A percentile compares a stretch with the other conserved stretches of the same genome.
Conservation (phyloP, 345 rosid genomes). For the Kernera saxatilis region DNA sequence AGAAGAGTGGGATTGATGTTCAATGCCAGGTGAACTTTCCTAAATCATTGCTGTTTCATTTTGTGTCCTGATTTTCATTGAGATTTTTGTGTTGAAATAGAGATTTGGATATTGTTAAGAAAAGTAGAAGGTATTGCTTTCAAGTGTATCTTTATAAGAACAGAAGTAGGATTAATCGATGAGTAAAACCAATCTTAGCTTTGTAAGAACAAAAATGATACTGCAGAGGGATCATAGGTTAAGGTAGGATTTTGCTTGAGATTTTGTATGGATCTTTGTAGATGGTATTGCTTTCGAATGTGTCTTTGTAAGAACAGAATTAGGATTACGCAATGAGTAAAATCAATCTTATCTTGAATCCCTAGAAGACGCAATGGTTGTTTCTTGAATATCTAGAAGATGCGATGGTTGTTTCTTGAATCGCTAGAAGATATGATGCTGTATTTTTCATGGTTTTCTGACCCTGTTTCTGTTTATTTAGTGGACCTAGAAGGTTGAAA, state of each 20-base stretch:
- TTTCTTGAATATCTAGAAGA: not conserved
- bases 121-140: not conserved
- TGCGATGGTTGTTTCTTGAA: not conserved
- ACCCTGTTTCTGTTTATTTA: not conserved
- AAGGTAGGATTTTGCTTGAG: too few relatives aligned
- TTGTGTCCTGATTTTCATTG: not conserved
- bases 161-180: not conserved
- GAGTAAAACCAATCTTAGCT: not conserved
- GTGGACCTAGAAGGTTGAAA: not conserved
- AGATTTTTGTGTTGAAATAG: not conserved
- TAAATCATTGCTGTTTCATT: not conserved
- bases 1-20: conserved; percentile 72
- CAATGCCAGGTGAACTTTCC: conserved; percentile 56
- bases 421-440: not conserved
- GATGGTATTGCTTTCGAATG: too few relatives aligned
- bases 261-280: too few relatives aligned
- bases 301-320: too few relatives aligned
- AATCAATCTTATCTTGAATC: too few relatives aligned
- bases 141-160: not conserved
- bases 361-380: not conserved
- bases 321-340: too few relatives aligned
- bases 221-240: not conserved
- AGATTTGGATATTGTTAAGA: not conserved
- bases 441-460: not conserved
- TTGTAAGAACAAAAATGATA: not conserved